Base-by-base conservation (phyloP, 1,284 basidiomycete species). In the Golubevia pallescens region DNA sequence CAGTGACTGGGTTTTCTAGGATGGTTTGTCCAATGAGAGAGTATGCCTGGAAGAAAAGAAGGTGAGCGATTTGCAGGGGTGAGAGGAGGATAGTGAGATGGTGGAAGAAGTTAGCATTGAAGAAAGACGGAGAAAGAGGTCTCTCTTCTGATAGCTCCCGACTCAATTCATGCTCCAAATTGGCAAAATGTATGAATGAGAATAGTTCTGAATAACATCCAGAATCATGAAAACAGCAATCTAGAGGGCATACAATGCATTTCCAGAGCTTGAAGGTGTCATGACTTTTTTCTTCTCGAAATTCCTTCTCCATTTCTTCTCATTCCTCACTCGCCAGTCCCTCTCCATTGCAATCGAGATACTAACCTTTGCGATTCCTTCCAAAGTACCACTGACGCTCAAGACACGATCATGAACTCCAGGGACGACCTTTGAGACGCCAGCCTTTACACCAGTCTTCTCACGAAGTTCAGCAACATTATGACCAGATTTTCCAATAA, bases 371-470 rank as follows among this genome's bases (percentile, higher is more conserved):
- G 95, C 92, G 73, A 98, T 93, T 72, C 91, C 92, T 77, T 97
- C 93, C 78, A 96, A 91, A 62, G 93, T 90, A 69, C 96, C 96
- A 69, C 90, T 92, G 86, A 98, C 93, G 81, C 92, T 94, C 85
- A 99, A 91, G 80, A 98, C 94, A 78, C 96, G 93, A 88, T 99
- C 96, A 86, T 97, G 94, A 70, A 99, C 94, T 77, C 96, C 96
- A 65, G 91, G 91, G 69, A 97, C 94, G 88, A 98, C 95, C 87
- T 97, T 98, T 90, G 92, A 94, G 86, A 99, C 96, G 83, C 96
- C 96, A 68, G 96, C 95, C 88, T 95, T 98, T 88, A 97, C 95
- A 76, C 93, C 94, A 58, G 95, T 97, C 84, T 93, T 91, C 79
- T 96, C 93, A 73, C 96, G 91, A 77, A 99, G 90, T 87, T 95